Conservation (phyloP, 2,329 filamentous ascomycete genomes). For the Sporothrix inflata region DNA sequence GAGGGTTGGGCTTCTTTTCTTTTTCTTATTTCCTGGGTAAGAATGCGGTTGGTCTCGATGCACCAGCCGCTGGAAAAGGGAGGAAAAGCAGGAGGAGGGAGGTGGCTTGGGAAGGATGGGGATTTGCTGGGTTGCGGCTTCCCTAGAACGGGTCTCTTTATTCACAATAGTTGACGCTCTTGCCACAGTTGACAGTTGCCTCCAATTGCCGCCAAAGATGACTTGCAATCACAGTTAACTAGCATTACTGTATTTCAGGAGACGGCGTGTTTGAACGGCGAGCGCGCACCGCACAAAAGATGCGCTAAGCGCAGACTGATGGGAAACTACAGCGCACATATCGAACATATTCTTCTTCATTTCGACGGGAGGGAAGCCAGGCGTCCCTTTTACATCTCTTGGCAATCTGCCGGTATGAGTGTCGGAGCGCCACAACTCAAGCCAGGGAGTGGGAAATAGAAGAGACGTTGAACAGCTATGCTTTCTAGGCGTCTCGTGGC, state of each 20-base stretch:
- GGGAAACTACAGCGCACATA: too few relatives aligned
- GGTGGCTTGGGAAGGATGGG: neutral
- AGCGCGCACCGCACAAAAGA: neutral
- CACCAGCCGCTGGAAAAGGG: neutral
- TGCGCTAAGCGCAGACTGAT: neutral
- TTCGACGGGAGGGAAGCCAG: neutral
- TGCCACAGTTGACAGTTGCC: neutral
- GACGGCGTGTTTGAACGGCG: neutral
- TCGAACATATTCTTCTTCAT: neutral
- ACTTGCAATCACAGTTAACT: neutral
- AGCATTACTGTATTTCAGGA: constrained; percentile 1
- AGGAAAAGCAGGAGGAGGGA: neutral
- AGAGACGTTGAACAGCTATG: too few relatives aligned
- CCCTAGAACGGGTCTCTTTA: too few relatives aligned
- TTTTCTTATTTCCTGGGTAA: too few relatives aligned
- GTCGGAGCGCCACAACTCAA: neutral
- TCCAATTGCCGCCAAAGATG: neutral
- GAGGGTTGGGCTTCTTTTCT: neutral
- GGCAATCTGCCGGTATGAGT: neutral
- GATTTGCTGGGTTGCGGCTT: too few relatives aligned
- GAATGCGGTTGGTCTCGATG: neutral
- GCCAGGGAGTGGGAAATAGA: neutral
- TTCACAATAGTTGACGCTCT: neutral
- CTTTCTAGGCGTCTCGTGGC: too few relatives aligned
- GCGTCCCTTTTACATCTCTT: neutral